Base-by-base conservation (phyloP, 257 asterid genomes). In the Leptodermis oblonga region DNA sequence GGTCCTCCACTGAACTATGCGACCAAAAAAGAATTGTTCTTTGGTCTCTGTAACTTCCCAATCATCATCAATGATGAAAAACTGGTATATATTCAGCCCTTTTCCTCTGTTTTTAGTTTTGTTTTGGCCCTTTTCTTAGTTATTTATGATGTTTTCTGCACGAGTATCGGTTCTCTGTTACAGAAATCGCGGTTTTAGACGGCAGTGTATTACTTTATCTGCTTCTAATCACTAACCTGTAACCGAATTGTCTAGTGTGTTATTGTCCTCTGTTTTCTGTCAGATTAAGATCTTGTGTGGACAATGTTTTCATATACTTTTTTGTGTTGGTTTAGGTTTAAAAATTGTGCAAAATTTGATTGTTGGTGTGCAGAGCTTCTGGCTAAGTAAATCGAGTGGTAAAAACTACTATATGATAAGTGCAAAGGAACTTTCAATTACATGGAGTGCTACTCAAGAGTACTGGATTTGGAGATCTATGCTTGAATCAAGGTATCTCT, bases 401-500 rank as follows among this genome's bases (percentile, higher is more conserved):
- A 74, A 74, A 74, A 80, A 80, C 46, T 78, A 80, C 25, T 80
- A 70, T 31, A 76, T 77, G 82, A 13, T 82, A 28, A 18, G 77
- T 33, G 86, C 90, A 54, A 75, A 77, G 72, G 80, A 75, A 37
- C 86, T 85, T 28, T 15, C n/a, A 39, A 81, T 81, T 39, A 30
- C 74, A 31, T 79, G 79, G 86, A 25, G 22, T 1, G 75, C 71
- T 28, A 58, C 49, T 62, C 83, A 82, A 1, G 0, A 0, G 0
- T 33, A 68, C 74, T 85, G 90, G 88, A 53, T 18, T 17, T 81
- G 80, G 84, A 77, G 56, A 42, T 62, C 81, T 51, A 18, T 73
- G 11, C 71, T 78, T 9, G 82, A 75, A 34, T 83, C 88, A 9
- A 85, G 90, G 90, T 85, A 33, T 39, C 28, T 51, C 52, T 13